Conservation (phyloP, 208 protist species). For the Wallacemonas rigidus region DNA sequence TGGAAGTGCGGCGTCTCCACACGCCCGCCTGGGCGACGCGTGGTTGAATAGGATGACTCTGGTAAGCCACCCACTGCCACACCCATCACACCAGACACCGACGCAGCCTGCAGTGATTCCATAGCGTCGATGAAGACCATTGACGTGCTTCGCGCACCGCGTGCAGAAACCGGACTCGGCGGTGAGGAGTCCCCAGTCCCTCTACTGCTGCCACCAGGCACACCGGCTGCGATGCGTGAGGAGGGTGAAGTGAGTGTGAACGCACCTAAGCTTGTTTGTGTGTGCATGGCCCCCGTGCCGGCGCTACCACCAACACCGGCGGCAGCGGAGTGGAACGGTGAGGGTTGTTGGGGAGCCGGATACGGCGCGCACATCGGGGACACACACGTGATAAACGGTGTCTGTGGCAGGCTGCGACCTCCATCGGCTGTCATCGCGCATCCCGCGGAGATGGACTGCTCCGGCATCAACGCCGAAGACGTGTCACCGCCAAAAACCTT, state of each 20-base stretch:
- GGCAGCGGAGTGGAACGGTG: background rate
- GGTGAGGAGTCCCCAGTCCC: background rate
- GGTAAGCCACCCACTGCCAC: background rate
- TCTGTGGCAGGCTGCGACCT: background rate
- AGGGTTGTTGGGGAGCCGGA: background rate
- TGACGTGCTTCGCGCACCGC: background rate
- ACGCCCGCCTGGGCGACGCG: background rate
- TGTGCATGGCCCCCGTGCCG: too few relatives aligned
- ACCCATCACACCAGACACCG: background rate
- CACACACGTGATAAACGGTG: slow-evolving; percentile 12
- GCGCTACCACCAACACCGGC: background rate
- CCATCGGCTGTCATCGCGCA: background rate
- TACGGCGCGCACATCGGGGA: slow-evolving; percentile 16
- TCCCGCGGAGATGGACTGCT: background rate
- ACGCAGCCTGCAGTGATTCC: background rate
- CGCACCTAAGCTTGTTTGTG: background rate
- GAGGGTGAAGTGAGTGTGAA: background rate
- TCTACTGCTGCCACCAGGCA: too few relatives aligned
- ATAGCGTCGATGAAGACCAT: slow-evolving; percentile 12
- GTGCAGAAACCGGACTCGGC: background rate
- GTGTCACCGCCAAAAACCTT: slow-evolving; percentile 32
- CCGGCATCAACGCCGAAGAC: slow-evolving; percentile 13
- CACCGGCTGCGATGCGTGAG: background rate
- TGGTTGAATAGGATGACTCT: background rate
- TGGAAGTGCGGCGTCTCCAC: background rate